phyloP scores from a whole-genome alignment of 352 stramenopile species.

The Phytophthora niederhauseri region DNA sequence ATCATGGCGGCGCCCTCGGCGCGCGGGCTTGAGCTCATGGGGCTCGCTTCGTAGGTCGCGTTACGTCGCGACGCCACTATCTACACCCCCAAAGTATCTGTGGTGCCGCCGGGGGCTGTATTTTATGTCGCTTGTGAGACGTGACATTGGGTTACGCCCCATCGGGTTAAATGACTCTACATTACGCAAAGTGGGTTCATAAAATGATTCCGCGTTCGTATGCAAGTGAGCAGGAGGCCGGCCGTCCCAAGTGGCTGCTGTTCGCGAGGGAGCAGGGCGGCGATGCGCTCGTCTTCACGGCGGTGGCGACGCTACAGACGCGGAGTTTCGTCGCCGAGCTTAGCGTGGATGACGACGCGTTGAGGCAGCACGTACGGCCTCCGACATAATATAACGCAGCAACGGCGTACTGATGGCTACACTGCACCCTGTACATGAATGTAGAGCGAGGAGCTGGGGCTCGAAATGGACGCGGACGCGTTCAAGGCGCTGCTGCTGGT shows the following conservation, averaged over 20 bases:
- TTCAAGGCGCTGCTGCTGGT: slow-evolving; percentile 53
- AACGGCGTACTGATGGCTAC: not conserved
- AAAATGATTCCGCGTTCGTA: slow-evolving; percentile 43
- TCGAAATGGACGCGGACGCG: slow-evolving; percentile 44
- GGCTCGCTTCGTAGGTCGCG: too few relatives aligned
- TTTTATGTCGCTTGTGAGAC: not conserved
- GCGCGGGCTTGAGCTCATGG: slow-evolving; percentile 15
- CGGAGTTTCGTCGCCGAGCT: slow-evolving; percentile 43
- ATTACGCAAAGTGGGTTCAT: slow-evolving; percentile 3
- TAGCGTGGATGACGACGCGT: slow-evolving; percentile 29
- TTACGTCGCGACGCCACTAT: not conserved
- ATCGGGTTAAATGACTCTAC: not conserved
- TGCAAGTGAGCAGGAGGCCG: slow-evolving; percentile 10
- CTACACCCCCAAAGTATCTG: too few relatives aligned
- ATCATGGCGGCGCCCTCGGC: slow-evolving; percentile 40
- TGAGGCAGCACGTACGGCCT: slow-evolving; percentile 44
- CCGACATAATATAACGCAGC: not conserved
- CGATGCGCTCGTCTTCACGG: slow-evolving; percentile 41
- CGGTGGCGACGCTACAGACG: slow-evolving; percentile 17
- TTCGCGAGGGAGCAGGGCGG: slow-evolving; percentile 38
- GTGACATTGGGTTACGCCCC: not conserved
- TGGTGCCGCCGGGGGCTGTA: too few relatives aligned
- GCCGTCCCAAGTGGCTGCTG: slow-evolving; percentile 43
- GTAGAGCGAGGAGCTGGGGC: slow-evolving; percentile 65
- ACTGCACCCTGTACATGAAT: too few relatives aligned